These are phyloP conservation scores for Leccinum variicolor DNA, from an alignment of 768 basidiomycete species.

Conservation along the genomic window DNA sequence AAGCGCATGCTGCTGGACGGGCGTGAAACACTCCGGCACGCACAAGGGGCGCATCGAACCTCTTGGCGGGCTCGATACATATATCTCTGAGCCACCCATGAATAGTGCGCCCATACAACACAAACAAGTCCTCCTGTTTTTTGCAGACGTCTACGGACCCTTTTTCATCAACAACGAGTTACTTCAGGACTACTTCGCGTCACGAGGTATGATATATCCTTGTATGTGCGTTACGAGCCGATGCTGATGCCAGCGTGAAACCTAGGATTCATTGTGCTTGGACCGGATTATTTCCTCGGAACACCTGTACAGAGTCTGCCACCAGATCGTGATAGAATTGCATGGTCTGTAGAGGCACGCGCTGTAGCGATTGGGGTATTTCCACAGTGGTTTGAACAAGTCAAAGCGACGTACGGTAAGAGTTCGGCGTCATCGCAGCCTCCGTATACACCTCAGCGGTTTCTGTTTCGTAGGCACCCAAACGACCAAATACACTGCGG, in stretches of 20 bases:
- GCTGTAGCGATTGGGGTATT: conserved; percentile 36
- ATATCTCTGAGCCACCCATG: conserved; percentile 47
- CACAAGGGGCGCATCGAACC: conserved; percentile 41
- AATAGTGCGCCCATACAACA: conserved; percentile 15
- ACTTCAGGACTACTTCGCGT: conserved; percentile 60
- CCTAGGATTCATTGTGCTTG: conserved; percentile 56
- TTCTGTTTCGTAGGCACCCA: conserved; percentile 13
- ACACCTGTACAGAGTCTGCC: conserved; percentile 42
- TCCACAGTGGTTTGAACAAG: conserved; percentile 49
- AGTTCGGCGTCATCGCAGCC: neutral
- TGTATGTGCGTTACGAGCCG: neutral
- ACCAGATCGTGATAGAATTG: conserved; percentile 30
- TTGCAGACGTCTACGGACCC: conserved; percentile 56
- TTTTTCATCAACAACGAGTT: conserved; percentile 53
- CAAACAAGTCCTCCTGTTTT: conserved; percentile 50
- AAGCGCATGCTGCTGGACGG: conserved; percentile 49
- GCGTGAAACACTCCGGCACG: conserved; percentile 47
- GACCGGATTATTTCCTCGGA: conserved; percentile 61
- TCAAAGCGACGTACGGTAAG: conserved; percentile 45
- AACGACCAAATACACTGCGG: conserved; percentile 38
- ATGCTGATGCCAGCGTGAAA: neutral
- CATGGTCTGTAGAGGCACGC: conserved; percentile 41
- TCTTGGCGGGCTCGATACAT: conserved; percentile 50
- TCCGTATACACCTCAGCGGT: neutral
- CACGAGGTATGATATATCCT: conserved; percentile 40